Base-by-base conservation (phyloP, 495 filamentous ascomycete genomes). In the Parathielavia hyrcaniae region DNA sequence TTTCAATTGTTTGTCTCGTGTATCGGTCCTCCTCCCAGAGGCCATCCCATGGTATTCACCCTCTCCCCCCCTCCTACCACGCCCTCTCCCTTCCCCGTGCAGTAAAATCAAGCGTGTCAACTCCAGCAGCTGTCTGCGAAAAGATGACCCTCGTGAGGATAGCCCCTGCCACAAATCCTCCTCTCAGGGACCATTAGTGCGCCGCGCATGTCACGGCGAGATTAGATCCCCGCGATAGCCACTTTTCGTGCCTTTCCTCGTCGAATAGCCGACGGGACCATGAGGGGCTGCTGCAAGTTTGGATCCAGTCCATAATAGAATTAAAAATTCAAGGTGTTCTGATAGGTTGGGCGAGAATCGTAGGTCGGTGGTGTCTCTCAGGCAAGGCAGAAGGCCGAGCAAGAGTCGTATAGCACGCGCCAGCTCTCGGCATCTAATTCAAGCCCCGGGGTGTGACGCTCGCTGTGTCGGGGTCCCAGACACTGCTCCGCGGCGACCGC, bases 301-400 rank as follows among this genome's bases (percentile, higher is more conserved):
- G 55, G 55, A 58, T 50, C 55, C 47, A 51, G 47, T 51, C 55
- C 47, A 43, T 50, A 36, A 43, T 51, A 58, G n/a, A 50, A 58
- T 32, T 43, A 52, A 55, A n/a, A 52, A 55, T 19, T 40, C 44
- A 56, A 56, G 53, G 44, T 34, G 45, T 48, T 30, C 11, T 32
- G 50, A 26, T 56, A 16, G 39, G 10, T 5, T 17, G 40, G 40
- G 20, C 19, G 53, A 40, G 40, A 40, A 19, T 46, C n/a, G 34
- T 13, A 16, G 14, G 52, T 1, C 35, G 35, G 19, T 53, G 14
- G 8, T 23, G 50, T 40, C 14, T 40, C 14, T 34, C 0, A 17
- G 20, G 16, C 30, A 19, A 35, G 26, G 26, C 26, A 30, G 10
- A 16, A 10, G 5, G 43, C 43, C 43, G 7, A 46, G 17, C 17